phyloP scores from a whole-genome alignment of 2,329 filamentous ascomycete genomes.

The Amesomyces nigricolor region DNA sequence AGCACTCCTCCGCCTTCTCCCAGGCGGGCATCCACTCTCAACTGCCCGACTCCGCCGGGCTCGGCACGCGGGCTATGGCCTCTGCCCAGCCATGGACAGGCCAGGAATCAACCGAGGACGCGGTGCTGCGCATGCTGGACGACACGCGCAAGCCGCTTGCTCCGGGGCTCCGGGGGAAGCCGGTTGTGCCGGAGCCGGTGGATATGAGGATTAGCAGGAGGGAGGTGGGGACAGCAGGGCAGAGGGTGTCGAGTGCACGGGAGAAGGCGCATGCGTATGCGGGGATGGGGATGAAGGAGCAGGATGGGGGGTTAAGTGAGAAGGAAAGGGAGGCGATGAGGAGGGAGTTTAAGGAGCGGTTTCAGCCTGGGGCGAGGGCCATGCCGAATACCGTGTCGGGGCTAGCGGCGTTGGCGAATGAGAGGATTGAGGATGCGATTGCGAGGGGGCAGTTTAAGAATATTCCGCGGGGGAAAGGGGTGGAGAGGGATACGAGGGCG shows the following conservation, averaged over 20 bases:
- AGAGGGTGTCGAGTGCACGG: slow-evolving; percentile 48
- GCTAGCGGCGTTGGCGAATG: slow-evolving; percentile 77
- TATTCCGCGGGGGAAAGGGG: slow-evolving; percentile 70
- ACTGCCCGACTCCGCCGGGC: slow-evolving; percentile 54
- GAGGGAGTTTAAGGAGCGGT: slow-evolving; percentile 73
- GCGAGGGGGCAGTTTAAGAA: slow-evolving; percentile 79
- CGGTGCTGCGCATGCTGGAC: slow-evolving; percentile 76
- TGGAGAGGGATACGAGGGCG: slow-evolving; percentile 76
- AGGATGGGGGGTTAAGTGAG: slow-evolving; percentile 54
- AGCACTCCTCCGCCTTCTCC: slow-evolving; percentile 45
- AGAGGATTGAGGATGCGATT: slow-evolving; percentile 87
- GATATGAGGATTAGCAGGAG: slow-evolving; percentile 45
- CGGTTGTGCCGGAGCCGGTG: slow-evolving; percentile 39
- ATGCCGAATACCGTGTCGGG: slow-evolving; percentile 75
- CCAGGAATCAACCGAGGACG: slow-evolving; percentile 65
- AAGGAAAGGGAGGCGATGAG: slow-evolving; percentile 67
- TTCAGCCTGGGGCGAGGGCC: slow-evolving; percentile 63
- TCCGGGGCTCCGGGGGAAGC: slow-evolving; percentile 42
- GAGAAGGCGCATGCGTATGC: slow-evolving; percentile 53
- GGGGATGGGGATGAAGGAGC: slow-evolving; percentile 41
- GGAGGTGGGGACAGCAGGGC: slow-evolving; percentile 38
- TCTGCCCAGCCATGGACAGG: slow-evolving; percentile 71
- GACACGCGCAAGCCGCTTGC: slow-evolving; percentile 69
- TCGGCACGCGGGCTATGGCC: slow-evolving; percentile 63
- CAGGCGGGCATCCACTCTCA: slow-evolving; percentile 35